Percentiles rank a stretch among this genome's conserved stretches.
Conservation (phyloP, 2,329 filamentous ascomycete species). For the Alternaria hordeiaustralica region DNA sequence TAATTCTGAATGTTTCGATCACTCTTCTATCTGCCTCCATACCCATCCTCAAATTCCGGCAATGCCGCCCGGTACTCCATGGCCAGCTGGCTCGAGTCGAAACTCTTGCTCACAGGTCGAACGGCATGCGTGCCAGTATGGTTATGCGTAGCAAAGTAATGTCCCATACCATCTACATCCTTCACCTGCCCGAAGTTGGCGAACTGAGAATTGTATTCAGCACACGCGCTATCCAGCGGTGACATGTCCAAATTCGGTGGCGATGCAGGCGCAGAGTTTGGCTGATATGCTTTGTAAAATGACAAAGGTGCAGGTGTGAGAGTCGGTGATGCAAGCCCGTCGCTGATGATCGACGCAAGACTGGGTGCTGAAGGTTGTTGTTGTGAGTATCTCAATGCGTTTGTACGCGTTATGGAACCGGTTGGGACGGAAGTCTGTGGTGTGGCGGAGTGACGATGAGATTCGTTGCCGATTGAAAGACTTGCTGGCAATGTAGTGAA, state of each 20-base stretch:
- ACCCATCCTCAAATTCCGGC: constrained; percentile 27
- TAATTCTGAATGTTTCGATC: neutral
- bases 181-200: neutral
- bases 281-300: constrained; percentile 32
- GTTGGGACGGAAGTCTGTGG: neutral
- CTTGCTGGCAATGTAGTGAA: constrained; percentile 22
- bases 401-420: neutral
- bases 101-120: neutral
- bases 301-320: constrained; percentile 9
- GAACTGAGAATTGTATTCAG: neutral
- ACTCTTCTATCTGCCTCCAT: constrained; percentile 3
- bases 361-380: constrained; percentile 16
- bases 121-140: constrained; percentile 15
- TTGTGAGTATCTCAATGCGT: constrained; percentile 16
- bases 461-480: constrained; percentile 23
- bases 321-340: constrained; percentile 4
- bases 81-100: constrained; percentile 29
- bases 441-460: neutral
- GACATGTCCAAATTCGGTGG: neutral
- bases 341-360: constrained; percentile 4
- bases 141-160: constrained; percentile 17
- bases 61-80: constrained; percentile 34
- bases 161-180: constrained; percentile 7
- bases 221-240: neutral
- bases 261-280: constrained; percentile 1